Conservation (phyloP, 257 asterid species). For the Ilex aquifolium region DNA sequence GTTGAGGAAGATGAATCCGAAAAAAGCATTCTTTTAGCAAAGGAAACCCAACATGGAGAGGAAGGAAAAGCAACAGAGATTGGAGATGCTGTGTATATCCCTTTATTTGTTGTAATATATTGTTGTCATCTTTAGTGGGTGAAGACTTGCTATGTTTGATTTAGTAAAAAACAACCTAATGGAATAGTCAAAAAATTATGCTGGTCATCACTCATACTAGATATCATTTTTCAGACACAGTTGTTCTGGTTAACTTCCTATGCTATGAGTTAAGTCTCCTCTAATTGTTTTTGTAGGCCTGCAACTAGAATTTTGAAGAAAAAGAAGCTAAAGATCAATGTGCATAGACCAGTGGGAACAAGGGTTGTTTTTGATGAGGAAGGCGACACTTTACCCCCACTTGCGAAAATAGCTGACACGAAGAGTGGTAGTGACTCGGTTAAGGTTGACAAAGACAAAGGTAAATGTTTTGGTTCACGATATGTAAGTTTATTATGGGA, state of each 20-base stretch:
- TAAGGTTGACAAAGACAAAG: slow-evolving; percentile 65
- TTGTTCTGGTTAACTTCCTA: too few relatives aligned
- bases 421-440: slow-evolving; percentile 31
- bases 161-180: too few relatives aligned
- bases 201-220: too few relatives aligned
- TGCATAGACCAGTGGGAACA: slow-evolving; percentile 82
- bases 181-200: too few relatives aligned
- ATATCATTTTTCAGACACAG: too few relatives aligned
- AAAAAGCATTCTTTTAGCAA: slow-evolving; percentile 31
- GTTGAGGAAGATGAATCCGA: slow-evolving; percentile 22
- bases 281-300: not conserved
- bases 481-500: not conserved
- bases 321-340: slow-evolving; percentile 4
- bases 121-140: too few relatives aligned
- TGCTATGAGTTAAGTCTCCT: too few relatives aligned
- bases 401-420: slow-evolving; percentile 59
- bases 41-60: slow-evolving; percentile 27
- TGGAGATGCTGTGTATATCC: slow-evolving; percentile 41
- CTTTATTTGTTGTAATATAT: not conserved
- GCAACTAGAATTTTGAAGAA: not conserved
- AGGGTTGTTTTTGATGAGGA: slow-evolving; percentile 96
- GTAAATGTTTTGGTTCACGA: slow-evolving; percentile 23
- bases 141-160: too few relatives aligned
- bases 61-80: slow-evolving; percentile 27
- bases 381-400: slow-evolving; percentile 81